Base-by-base conservation (phyloP, 208 protist species). In the Acanthamoeba sp. region DNA sequence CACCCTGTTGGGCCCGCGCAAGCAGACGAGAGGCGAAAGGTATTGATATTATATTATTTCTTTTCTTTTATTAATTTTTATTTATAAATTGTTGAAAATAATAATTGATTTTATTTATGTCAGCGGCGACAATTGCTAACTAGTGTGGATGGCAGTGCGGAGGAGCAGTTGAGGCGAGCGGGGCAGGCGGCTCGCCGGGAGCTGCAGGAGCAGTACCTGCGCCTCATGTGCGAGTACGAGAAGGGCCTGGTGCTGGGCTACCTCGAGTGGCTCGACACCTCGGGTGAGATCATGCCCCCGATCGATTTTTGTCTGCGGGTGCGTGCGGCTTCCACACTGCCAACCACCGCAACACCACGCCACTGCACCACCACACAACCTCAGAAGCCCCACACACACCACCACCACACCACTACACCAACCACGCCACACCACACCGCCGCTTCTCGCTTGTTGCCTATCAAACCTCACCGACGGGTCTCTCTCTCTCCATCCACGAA, bases 191-290 rank as follows among this genome's bases (percentile, higher is more conserved):
- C 73, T 14, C 73, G 73, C 20, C 12, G n/a, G 38, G 73, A 84
- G 38, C 73, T 84, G 5, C 73, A 84, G 42, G 73, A 84, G 73
- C 38, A 36, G 38, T 84, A 84, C 38, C 42, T 84, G 18, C 73
- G 73, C 22, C 73, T 84, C 20, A 84, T 84, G 73, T 84, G 73
- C 73, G 73, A 84, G 73, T 84, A 84, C 42, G 73, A 84, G 38
- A 84, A 84, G 24, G 38, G 73, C 34, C 10, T 12, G 22, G 73
- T 84, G 73, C 73, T 84, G 34, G 42, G 38, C 73, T 84, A 84
- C 22, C 38, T 84, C 38, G 38, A 84, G 24, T 84, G 73, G 73
- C 73, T 84, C 27, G 73, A 84, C 34, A 36, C 73, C 38, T 84
- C 73, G 18, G 40, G 73, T 14, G 73, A 84, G 73, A 52, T 84